Base-by-base conservation (phyloP, 208 protist genomes). In the Naegleria gruberi region DNA sequence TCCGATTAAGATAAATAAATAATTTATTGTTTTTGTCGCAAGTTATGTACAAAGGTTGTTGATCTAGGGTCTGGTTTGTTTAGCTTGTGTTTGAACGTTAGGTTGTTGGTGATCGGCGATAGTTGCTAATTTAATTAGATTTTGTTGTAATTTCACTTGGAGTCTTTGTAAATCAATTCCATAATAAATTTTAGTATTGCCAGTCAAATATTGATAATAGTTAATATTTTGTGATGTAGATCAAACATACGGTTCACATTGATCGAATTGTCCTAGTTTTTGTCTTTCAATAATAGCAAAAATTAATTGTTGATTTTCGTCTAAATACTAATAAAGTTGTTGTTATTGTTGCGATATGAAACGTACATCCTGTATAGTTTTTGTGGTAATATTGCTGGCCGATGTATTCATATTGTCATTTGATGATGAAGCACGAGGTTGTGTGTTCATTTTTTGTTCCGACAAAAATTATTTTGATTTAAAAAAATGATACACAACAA, bases 281-380 rank as follows among this genome's bases (percentile, higher is more conserved):
- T 77, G 65, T 37, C 65, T 19, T 77, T 77, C 65, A 37, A 77
- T 12, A 37, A 77, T 77, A 37, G 26, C 65, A 37, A 77, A 77
- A 37, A 77, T 77, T 77, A 77, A 77, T 77, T 77, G 65, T 37
- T 77, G 65, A 77, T 77, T 77, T 77, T 77, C 65, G 34, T 77
- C 65, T 37, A 77, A n/a, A 37, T 77, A 77, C 65, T 77, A 77
- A n/a, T n/a, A n/a, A n/a, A n/a, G n/a, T n/a, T n/a, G n/a, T n/a
- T n/a, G n/a, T n/a, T n/a, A n/a, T n/a, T n/a, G n/a, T n/a, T n/a
- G 15, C 15, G 19, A 23, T 30, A 30, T 65, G 19, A 30, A 65
- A 10, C 30, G 19, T 65, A 65, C 51, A 65, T 65, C 30, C 30
- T 65, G 51, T 23, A 65, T 65, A 3, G 51, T 65, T 19, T 65